phyloP scores from a whole-genome alignment of 2,329 filamentous ascomycete species.

The Alternaria brassicae region DNA sequence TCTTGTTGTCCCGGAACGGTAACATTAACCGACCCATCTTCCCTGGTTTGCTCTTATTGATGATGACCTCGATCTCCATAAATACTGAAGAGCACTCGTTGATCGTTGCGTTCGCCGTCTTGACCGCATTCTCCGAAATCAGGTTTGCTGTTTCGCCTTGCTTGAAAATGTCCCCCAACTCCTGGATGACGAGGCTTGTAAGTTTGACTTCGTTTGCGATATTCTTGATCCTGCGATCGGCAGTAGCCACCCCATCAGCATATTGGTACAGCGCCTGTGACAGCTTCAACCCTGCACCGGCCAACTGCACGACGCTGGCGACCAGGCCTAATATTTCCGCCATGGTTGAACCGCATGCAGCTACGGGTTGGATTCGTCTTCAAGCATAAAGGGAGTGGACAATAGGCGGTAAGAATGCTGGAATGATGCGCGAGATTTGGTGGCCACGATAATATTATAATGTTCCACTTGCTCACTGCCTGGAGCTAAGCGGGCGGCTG shows the following conservation, averaged over 20 bases:
- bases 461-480: not conserved
- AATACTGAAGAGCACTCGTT: constrained; percentile 38
- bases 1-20: constrained; percentile 43
- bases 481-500: constrained; percentile 6
- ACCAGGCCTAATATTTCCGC: constrained; percentile 36
- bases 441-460: not conserved
- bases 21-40: constrained; percentile 34
- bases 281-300: constrained; percentile 39
- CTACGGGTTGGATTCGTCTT: not conserved
- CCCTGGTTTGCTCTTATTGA: constrained; percentile 39
- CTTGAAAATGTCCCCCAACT: constrained; percentile 38
- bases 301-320: constrained; percentile 43
- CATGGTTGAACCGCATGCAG: constrained; percentile 17
- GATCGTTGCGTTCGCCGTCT: constrained; percentile 39
- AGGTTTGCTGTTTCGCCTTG: constrained; percentile 31
- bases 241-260: constrained; percentile 40
- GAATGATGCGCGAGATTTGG: not conserved
- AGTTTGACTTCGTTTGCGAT: constrained; percentile 40
- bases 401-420: not conserved
- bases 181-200: constrained; percentile 39
- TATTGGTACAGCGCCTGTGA: constrained; percentile 42
- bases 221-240: constrained; percentile 37
- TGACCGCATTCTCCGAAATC: constrained; percentile 35
- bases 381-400: not conserved
- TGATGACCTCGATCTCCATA: constrained; percentile 29